These are phyloP conservation scores for Calonectria montana DNA, from an alignment of 2,329 filamentous ascomycete genomes.

Conservation along the genomic window DNA sequence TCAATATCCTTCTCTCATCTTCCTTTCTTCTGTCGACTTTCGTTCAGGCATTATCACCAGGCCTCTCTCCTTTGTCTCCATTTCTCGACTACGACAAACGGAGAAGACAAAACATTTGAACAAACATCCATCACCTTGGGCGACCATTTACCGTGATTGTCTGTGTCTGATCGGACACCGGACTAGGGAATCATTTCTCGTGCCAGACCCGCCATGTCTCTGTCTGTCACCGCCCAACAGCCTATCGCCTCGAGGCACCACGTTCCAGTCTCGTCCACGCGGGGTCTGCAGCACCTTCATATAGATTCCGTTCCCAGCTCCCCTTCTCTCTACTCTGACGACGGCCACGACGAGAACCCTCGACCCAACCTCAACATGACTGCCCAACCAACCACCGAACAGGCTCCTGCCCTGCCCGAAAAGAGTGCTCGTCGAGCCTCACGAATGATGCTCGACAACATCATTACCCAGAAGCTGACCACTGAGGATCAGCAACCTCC, in stretches of 20 bases:
- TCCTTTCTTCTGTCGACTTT: not conserved
- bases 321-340: slow-evolving; percentile 41
- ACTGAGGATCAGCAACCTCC: slow-evolving; percentile 47
- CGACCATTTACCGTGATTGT: slow-evolving; percentile 6
- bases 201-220: slow-evolving; percentile 38
- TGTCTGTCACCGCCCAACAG: slow-evolving; percentile 34
- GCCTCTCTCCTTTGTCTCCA: not conserved
- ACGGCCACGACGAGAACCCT: slow-evolving; percentile 34
- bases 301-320: slow-evolving; percentile 43
- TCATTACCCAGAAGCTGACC: slow-evolving; percentile 46
- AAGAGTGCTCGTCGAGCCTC: slow-evolving; percentile 63
- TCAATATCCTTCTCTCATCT: not conserved
- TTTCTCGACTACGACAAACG: slow-evolving; percentile 12
- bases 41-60: not conserved
- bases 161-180: slow-evolving; percentile 15
- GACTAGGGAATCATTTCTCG: slow-evolving; percentile 24
- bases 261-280: slow-evolving; percentile 29
- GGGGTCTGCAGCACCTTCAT: slow-evolving; percentile 34
- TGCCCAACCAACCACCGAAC: slow-evolving; percentile 33
- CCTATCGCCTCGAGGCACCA: slow-evolving; percentile 33
- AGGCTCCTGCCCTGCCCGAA: slow-evolving; percentile 60
- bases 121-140: not conserved
- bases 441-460: slow-evolving; percentile 47
- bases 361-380: slow-evolving; percentile 44
- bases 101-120: not conserved